Base-by-base conservation (phyloP, 805 yeast genomes). In the Candida tibetensis region DNA sequence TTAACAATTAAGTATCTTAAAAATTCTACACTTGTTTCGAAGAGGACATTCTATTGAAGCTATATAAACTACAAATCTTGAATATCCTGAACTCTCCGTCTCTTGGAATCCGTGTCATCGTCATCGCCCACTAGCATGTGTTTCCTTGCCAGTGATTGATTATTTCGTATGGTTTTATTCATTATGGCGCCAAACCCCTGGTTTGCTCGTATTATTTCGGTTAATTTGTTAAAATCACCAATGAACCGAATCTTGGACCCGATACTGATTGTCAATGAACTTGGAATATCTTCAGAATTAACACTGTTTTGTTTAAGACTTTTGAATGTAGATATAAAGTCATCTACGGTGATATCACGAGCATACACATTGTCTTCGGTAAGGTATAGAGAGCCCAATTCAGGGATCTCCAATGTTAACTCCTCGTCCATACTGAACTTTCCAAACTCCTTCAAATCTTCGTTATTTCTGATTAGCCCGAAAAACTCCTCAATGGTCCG, bases 281-380 rank as follows among this genome's bases (percentile, higher is more conserved):
- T 30, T 2, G 55, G 51, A 3, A 42, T 32, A 12, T 13, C 14
- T 7, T 17, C 31, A 2, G 30, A 23, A 17, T 34, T 28, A 3
- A 28, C 19, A 5, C 54, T 45, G 17, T 50, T 45, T 3, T 28
- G 37, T 8, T 39, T 36, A 19, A 60, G 45, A 9, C 48, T 47
- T 16, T 40, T 39, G 41, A 57, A 60, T 17, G 56, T 37, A 16
- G 44, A 35, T n/a, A 60, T 32, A 23, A 66, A 51, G 41, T 61
- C 68, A 13, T 43, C 44, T 10, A 64, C 39, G 2, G 49, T 46
- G 13, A 58, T 42, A 15, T 57, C 55, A 15, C 50, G 42, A 3
- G 61, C 39, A 39, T 60, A 57, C 3, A 53, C 45, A 34, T 60
- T 53, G 42, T 62, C 66, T 37, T 66, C 69, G 2, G 64, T 42